Conservation (phyloP, 169 alveolate genomes). For the Plasmodium knowlesi region DNA sequence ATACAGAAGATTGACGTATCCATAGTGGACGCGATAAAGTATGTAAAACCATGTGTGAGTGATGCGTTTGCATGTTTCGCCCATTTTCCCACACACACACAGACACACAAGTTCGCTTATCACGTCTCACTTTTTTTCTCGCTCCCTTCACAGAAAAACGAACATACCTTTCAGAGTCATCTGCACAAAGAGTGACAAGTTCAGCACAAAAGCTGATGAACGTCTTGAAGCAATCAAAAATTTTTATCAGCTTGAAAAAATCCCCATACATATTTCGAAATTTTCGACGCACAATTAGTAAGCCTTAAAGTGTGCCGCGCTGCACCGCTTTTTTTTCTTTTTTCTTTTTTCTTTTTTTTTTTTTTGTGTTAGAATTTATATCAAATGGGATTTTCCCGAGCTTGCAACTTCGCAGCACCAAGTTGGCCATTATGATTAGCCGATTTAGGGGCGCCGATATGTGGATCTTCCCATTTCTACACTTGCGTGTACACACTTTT, state of each 20-base stretch:
- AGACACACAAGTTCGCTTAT: background rate
- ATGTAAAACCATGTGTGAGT: background rate
- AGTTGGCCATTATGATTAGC: background rate
- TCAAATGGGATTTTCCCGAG: background rate
- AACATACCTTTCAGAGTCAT: constrained; percentile 42
- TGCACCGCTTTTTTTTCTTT: background rate
- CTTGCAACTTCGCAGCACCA: background rate
- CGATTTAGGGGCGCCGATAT: background rate
- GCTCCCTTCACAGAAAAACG: constrained; percentile 19
- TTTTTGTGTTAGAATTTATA: background rate
- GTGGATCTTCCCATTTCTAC: background rate
- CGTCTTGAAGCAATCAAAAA: constrained; percentile 44
- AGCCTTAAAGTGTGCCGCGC: background rate
- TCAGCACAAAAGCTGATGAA: background rate
- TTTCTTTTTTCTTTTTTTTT: no score
- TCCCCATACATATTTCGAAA: constrained; percentile 58
- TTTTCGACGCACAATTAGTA: constrained; percentile 62
- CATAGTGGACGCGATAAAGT: constrained; percentile 29
- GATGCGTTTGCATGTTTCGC: background rate
- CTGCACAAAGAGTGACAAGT: constrained; percentile 66
- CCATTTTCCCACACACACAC: background rate
- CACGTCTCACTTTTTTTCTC: background rate
- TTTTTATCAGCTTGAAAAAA: constrained; percentile 47
- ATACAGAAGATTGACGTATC: constrained; percentile 46
- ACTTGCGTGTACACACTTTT: background rate